phyloP scores from a whole-genome alignment of 208 protist species.

The Trypanosoma grayi region DNA sequence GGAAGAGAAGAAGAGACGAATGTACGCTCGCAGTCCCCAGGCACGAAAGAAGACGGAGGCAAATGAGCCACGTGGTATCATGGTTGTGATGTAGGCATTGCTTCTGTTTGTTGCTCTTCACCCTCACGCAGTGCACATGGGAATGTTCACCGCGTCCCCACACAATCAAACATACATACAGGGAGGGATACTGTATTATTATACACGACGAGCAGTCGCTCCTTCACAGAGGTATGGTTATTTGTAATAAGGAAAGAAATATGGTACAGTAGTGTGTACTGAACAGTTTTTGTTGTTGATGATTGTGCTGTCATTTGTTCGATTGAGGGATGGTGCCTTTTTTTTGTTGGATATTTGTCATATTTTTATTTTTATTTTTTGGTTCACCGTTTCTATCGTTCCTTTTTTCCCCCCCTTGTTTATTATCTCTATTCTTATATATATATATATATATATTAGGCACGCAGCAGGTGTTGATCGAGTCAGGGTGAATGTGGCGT shows the following conservation, averaged over 20 bases:
- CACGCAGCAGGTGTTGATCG: not conserved
- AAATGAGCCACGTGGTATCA: constrained; percentile 10
- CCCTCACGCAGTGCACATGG: not conserved
- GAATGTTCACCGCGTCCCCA: too few relatives aligned
- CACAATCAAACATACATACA: not conserved
- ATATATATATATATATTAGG: not conserved
- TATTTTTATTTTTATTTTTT: not conserved
- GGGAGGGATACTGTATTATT: too few relatives aligned
- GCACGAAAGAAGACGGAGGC: not conserved
- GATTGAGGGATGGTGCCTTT: too few relatives aligned
- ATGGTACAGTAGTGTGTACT: too few relatives aligned
- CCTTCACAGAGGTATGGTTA: too few relatives aligned
- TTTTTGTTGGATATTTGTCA: not conserved
- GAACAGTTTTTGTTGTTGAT: too few relatives aligned
- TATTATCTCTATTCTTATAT: not conserved
- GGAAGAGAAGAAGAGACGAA: constrained; percentile 6
- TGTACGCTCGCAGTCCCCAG: not conserved
- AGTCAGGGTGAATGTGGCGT: constrained; percentile 8
- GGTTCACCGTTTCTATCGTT: not conserved
- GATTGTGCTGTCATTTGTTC: too few relatives aligned
- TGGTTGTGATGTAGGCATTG: constrained; percentile 5
- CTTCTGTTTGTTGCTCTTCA: not conserved
- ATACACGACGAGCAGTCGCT: too few relatives aligned
- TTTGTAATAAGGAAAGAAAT: too few relatives aligned
- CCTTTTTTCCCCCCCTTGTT: not conserved